These are phyloP conservation scores for Orbilia javanica DNA, from an alignment of 2,329 filamentous ascomycete genomes.

Conservation along the genomic window DNA sequence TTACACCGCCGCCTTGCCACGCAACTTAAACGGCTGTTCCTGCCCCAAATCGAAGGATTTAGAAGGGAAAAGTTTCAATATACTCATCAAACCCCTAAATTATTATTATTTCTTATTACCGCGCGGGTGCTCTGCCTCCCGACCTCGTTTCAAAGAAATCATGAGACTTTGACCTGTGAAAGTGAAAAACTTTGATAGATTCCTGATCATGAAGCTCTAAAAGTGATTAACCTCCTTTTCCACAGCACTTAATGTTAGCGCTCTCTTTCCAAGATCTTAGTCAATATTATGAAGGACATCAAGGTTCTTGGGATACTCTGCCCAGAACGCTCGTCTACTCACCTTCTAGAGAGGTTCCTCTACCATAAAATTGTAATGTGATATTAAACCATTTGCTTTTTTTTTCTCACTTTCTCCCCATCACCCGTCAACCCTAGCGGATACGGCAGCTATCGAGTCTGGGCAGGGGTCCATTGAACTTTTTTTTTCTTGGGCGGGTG, in stretches of 20 bases:
- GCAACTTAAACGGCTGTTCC: conserved; percentile 7
- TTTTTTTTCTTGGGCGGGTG: not conserved
- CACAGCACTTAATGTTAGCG: not conserved
- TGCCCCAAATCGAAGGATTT: conserved; percentile 1
- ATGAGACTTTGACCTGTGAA: not conserved
- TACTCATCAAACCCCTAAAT: conserved; percentile 23
- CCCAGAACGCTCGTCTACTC: not conserved
- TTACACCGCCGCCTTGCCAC: conserved; percentile 30
- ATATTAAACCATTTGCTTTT: conserved; percentile 18
- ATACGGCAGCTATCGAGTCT: conserved; percentile 16
- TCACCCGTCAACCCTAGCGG: not conserved
- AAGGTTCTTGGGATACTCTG: conserved; percentile 9
- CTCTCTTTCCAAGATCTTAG: conserved; percentile 1
- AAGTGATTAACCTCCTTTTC: not conserved
- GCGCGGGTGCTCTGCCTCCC: not conserved
- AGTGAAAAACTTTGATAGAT: not conserved
- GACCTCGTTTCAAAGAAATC: not conserved
- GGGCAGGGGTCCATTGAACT: conserved; percentile 1
- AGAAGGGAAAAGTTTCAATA: not conserved
- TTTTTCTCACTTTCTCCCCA: conserved; percentile 9
- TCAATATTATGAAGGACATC: not conserved
- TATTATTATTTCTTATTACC: not conserved
- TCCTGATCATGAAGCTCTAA: not conserved
- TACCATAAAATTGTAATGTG: conserved; percentile 19
- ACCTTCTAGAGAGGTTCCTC: conserved; percentile 32